These are phyloP conservation scores for Amphirosellinia nigrospora DNA, from an alignment of 495 filamentous ascomycete species.

Conservation along the genomic window DNA sequence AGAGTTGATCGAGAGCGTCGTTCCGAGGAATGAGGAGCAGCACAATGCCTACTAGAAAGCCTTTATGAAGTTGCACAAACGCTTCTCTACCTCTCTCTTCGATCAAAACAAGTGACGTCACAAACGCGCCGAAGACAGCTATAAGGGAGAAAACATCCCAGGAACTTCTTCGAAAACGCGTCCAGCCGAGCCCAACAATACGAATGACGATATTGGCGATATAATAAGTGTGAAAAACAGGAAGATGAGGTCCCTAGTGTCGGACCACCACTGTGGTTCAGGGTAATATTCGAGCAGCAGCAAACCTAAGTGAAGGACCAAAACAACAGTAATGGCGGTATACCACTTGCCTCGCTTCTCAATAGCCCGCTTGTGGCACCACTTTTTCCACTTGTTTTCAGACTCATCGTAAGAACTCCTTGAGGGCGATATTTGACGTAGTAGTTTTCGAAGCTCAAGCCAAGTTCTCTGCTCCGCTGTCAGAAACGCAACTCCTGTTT, in stretches of 20 bases:
- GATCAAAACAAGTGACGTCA: constrained; percentile 73
- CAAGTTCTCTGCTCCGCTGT: constrained; percentile 97
- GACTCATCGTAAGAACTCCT: constrained; percentile 80
- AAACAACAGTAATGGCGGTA: constrained; percentile 72
- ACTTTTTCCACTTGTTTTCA: constrained; percentile 78
- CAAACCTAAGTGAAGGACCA: constrained; percentile 82
- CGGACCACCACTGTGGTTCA: constrained; percentile 69
- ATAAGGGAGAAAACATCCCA: constrained; percentile 94
- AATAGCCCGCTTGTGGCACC: constrained; percentile 93
- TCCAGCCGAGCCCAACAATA: constrained; percentile 89
- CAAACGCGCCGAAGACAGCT: constrained; percentile 81
- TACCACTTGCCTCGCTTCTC: constrained; percentile 97
- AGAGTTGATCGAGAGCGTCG: constrained; percentile 96
- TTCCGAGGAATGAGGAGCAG: constrained; percentile 94
- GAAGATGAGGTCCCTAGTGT: constrained; percentile 76
- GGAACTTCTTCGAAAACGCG: constrained; percentile 86
- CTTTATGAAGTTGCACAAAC: constrained; percentile 84
- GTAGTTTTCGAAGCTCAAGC: constrained; percentile 91
- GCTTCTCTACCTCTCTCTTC: constrained; percentile 55
- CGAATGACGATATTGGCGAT: constrained; percentile 84
- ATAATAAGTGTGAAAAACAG: constrained; percentile 86
- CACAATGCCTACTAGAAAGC: constrained; percentile 89
- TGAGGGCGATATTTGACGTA: constrained; percentile 92
- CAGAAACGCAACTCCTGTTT: constrained; percentile 95
- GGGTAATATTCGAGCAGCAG: constrained; percentile 86